These are phyloP conservation scores for Lactarius hengduanensis DNA, from an alignment of 768 basidiomycete species.

Conservation along the genomic window DNA sequence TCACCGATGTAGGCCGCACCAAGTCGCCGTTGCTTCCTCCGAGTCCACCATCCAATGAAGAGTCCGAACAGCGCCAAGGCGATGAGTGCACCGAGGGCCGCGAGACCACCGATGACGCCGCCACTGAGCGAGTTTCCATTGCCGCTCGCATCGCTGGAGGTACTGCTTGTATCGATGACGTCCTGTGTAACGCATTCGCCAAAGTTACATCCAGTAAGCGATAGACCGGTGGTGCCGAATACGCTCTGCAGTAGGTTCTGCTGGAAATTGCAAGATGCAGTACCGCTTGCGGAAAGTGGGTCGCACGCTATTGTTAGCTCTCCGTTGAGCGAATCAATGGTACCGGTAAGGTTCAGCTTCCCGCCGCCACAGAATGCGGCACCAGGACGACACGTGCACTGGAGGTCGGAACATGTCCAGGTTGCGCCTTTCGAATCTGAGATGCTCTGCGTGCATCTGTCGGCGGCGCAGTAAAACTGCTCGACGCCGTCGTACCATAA, in stretches of 20 bases:
- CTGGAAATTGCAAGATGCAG: slow-evolving; percentile 71
- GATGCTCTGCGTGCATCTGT: slow-evolving; percentile 63
- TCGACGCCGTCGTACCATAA: slow-evolving; percentile 79
- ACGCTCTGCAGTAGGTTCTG: slow-evolving; percentile 62
- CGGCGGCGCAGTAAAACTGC: slow-evolving; percentile 83
- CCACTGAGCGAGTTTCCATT: slow-evolving; percentile 53
- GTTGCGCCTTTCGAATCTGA: slow-evolving; percentile 42
- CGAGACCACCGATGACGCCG: slow-evolving; percentile 90
- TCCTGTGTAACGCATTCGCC: slow-evolving; percentile 88
- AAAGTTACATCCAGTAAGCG: slow-evolving; percentile 69
- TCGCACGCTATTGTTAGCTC: slow-evolving; percentile 68
- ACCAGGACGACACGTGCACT: slow-evolving; percentile 68
- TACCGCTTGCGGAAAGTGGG: slow-evolving; percentile 42
- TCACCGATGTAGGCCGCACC: slow-evolving; percentile 33
- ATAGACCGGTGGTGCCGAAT: slow-evolving; percentile 75
- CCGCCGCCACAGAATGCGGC: slow-evolving; percentile 74
- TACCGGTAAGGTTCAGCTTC: slow-evolving; percentile 48
- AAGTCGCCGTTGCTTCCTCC: slow-evolving; percentile 57
- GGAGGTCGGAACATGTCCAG: slow-evolving; percentile 73
- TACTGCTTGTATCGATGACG: slow-evolving; percentile 58
- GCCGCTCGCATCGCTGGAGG: slow-evolving; percentile 27
- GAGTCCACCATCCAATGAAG: slow-evolving; percentile 57
- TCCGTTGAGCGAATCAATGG: slow-evolving; percentile 67
- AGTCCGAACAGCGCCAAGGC: slow-evolving; percentile 58
- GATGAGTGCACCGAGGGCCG: slow-evolving; percentile 72